Base-by-base conservation (phyloP, 495 filamentous ascomycete species). In the Aspergillus diversus region DNA sequence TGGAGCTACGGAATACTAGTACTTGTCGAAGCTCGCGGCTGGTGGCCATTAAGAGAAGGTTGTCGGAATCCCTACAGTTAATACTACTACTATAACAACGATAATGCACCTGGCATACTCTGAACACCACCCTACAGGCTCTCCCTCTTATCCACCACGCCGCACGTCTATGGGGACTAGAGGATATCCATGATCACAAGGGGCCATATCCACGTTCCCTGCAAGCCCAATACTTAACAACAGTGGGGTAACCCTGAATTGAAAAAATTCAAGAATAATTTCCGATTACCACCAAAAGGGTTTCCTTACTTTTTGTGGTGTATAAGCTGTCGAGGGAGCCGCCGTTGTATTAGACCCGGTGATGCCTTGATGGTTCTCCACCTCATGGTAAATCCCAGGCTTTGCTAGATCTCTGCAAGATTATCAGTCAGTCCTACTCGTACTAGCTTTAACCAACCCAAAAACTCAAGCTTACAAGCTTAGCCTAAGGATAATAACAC, bases 141-240 rank as follows among this genome's bases (percentile, higher is more conserved):
- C 47, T 16, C 47, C 11, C 47, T 50, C n/a, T 17, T 7, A 21
- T 4, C 16, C 16, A 27, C 16, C 47, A 17, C 9, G 47, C 27
- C 21, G 47, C 16, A 50, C 9, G 1, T n/a, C 5, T 7, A 54
- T 16, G 33, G 27, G 31, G 13, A 11, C 9, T 32, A 1, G 16
- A 9, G 32, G 15, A n/a, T 50, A 13, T 73, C 68, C 63, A 73
- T 71, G 37, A 31, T 58, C 39, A 16, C 49, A 37, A 33, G 56
- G 56, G 56, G 43, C 16, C 37, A 31, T 47, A 58, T 48, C 55
- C 55, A 47, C 56, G 56, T 49, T 47, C 46, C 56, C 39, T 58
- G 42, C 55, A 57, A 13, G 13, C 37, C 56, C 32, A 15, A 8
- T 27, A 5, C 13, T 33, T 48, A 16, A 27, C 37, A 48, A 39